Evolutionary conservation across 495 filamentous ascomycete genomes (phyloP).

Genomic region (Echria macrotheca): DNA sequence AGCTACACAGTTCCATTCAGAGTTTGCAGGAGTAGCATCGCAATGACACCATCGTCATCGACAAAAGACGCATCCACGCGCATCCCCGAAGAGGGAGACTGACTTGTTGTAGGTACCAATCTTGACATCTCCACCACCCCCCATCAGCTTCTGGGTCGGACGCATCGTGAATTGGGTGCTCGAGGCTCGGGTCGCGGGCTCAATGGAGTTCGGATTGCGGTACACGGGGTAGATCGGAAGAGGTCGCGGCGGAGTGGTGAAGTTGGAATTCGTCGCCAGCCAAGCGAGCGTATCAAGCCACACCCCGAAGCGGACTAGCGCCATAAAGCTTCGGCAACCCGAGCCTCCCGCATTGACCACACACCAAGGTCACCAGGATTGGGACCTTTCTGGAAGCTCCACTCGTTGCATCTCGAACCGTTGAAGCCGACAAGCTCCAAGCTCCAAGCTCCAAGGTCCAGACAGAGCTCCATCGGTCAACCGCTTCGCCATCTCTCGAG

Average conservation of each 20-base stretch:
- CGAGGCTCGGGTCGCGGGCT: conserved; percentile 22
- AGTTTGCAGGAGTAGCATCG: too few relatives aligned
- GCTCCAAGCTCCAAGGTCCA: neutral
- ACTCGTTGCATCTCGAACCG: conserved; percentile 7
- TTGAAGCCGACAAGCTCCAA: conserved; percentile 1
- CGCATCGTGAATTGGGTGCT: conserved; percentile 53
- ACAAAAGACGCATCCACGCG: conserved; percentile 16
- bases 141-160: conserved; percentile 43
- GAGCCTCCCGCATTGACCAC: neutral
- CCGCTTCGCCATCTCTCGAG: conserved; percentile 31
- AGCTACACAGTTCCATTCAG: too few relatives aligned
- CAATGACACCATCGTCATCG: too few relatives aligned
- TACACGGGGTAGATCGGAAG: conserved; percentile 16
- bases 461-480: conserved; percentile 14
- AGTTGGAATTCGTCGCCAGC: conserved; percentile 28
- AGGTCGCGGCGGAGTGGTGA: conserved; percentile 21
- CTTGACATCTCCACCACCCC: conserved; percentile 52
- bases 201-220: conserved; percentile 26
- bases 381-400: conserved; percentile 17
- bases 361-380: neutral
- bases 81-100: conserved; percentile 36
- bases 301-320: conserved; percentile 37
- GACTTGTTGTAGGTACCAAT: conserved; percentile 66
- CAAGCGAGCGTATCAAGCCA: conserved; percentile 24
- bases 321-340: conserved; percentile 13